phyloP scores from a whole-genome alignment of 2,329 filamentous ascomycete genomes.

The Fusarium solani-melongenae region DNA sequence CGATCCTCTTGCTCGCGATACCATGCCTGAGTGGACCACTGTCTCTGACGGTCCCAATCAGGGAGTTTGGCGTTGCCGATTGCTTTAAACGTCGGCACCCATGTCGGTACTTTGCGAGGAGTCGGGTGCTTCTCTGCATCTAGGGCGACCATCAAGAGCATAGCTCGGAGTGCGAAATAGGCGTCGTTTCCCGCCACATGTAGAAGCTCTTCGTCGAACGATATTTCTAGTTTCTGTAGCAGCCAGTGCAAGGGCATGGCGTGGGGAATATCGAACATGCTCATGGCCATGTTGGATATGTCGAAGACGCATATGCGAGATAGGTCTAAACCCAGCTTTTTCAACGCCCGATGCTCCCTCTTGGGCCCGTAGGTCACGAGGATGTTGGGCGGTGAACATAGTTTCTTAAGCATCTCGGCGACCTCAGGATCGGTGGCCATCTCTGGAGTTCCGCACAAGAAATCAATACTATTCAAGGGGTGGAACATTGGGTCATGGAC shows the following conservation, averaged over 20 bases:
- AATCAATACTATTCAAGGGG: not conserved
- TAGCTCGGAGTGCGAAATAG: conserved; percentile 45
- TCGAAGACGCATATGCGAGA: not conserved
- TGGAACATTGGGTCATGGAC: not conserved
- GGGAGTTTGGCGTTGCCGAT: conserved; percentile 11
- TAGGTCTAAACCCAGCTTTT: not conserved
- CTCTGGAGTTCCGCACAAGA: conserved; percentile 13
- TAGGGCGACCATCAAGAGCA: conserved; percentile 54
- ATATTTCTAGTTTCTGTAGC: conserved; percentile 1
- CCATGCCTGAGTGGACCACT: no score
- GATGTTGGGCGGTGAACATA: not conserved
- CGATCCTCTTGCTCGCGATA: no score
- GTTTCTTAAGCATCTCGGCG: not conserved
- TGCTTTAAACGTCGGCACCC: conserved; percentile 11
- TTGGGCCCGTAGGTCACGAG: not conserved
- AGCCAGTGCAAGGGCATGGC: not conserved
- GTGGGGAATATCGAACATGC: no score
- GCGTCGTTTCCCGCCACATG: conserved; percentile 47
- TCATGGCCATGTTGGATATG: no score
- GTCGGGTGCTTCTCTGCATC: conserved; percentile 35
- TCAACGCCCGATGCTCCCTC: not conserved
- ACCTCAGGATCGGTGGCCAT: not conserved
- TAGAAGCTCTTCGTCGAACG: not conserved
- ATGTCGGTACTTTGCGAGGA: not conserved
- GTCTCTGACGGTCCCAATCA: not conserved